Base-by-base conservation (phyloP, 306 rosid species). In the Ammopiptanthus mongolicus region DNA sequence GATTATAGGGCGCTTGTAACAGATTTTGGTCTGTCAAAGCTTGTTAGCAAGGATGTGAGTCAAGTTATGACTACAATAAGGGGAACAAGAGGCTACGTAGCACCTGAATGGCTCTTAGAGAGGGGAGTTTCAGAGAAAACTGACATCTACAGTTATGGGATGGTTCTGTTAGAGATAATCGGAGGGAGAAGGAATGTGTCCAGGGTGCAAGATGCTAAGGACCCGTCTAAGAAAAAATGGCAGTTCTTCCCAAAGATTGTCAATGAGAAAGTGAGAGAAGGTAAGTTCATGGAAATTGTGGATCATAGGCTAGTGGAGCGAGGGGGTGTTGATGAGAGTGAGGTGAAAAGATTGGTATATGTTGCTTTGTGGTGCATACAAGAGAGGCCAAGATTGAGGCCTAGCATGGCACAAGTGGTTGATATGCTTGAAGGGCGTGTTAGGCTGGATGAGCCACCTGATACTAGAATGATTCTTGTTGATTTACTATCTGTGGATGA, bases 331-430 rank as follows among this genome's bases (percentile, higher is more conserved):
- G 92, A 87, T 19, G 98, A 91, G 78, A 86, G 69, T 52, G 96
- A 90, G 64, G 87, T 90, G 29, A 70, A 31, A 22, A 90, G 79
- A 14, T 70, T 95, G 83, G 91, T 86, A 21, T 48, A 81, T 69
- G 81, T 95, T 58, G 98, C 91, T 1, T 57, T 95, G 47, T 95
- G 98, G 98, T 95, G 98, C 50, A 91, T 90, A 17, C 98, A 91
- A 59, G 98, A 95, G 87, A 85, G 69, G 81, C 89, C 96, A 25
- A 82, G 89, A 28, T 25, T 88, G 62, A 75, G 98, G 74, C 98
- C 98, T 29, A 83, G 64, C 14, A 90, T 91, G 91, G 85, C 80
- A 2, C 61, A 63, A 10, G 96, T 95, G 77, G 87, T 87, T 55
- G 97, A 95, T 37, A 88, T 95, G 96, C 91, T 95, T 8, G 98